Conservation (phyloP, 2,329 filamentous ascomycete species). For the Aspergillus tamarii region DNA sequence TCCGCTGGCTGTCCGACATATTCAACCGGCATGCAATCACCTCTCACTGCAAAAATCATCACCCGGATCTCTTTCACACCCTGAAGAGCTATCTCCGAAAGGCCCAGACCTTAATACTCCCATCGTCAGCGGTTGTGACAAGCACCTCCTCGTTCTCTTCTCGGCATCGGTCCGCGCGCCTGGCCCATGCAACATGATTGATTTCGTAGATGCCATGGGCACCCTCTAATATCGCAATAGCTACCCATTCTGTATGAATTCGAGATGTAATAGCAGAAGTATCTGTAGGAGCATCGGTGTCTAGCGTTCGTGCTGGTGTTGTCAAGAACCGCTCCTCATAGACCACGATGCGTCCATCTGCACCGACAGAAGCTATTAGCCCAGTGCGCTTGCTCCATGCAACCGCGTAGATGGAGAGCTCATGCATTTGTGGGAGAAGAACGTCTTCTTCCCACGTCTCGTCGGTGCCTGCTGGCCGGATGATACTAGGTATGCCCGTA, state of each 20-base stretch:
- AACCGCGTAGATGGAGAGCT: slow-evolving; percentile 80
- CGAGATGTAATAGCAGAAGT: slow-evolving; percentile 31
- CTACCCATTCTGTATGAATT: slow-evolving; percentile 64
- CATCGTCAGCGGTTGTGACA: slow-evolving; percentile 90
- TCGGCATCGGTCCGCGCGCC: slow-evolving; percentile 68
- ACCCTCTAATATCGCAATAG: slow-evolving; percentile 69
- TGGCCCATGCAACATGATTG: slow-evolving; percentile 89
- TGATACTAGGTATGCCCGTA: slow-evolving; percentile 79
- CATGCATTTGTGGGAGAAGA: slow-evolving; percentile 74
- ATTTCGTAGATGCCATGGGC: slow-evolving; percentile 93
- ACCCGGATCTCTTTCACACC: background rate
- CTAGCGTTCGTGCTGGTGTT: slow-evolving; percentile 25
- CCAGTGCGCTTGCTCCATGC: slow-evolving; percentile 80
- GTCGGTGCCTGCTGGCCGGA: slow-evolving; percentile 70
- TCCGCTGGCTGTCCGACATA: background rate
- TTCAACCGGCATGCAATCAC: background rate
- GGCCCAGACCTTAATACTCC: slow-evolving; percentile 81
- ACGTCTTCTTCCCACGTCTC: slow-evolving; percentile 84
- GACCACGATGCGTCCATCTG: slow-evolving; percentile 79
- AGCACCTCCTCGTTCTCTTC: slow-evolving; percentile 73
- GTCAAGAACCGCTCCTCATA: slow-evolving; percentile 67
- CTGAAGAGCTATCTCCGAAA: slow-evolving; percentile 39
- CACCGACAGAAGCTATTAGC: slow-evolving; percentile 82
- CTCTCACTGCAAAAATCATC: background rate
- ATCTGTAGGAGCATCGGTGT: slow-evolving; percentile 24